Conservation (phyloP, 768 basidiomycete species). For the Baorangia bicolor region DNA sequence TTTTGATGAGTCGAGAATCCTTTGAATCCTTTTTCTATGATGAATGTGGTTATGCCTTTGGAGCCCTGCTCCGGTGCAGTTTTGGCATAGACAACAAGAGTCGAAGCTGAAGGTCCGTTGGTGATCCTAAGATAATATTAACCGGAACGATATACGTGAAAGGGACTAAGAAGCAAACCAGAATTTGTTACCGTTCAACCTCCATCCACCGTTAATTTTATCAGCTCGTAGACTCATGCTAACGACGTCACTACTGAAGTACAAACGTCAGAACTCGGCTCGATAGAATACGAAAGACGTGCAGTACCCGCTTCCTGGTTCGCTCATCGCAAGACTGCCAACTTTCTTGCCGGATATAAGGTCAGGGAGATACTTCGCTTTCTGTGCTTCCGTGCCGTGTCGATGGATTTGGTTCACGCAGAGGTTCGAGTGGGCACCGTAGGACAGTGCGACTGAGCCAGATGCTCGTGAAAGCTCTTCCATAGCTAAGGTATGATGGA, state of each 20-base stretch:
- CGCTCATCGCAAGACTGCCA: conserved; percentile 93
- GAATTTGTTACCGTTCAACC: conserved; percentile 88
- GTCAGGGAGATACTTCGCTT: conserved; percentile 75
- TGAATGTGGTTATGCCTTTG: conserved; percentile 90
- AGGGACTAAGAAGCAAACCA: conserved; percentile 50
- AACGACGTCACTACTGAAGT: conserved; percentile 75
- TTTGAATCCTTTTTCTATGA: conserved; percentile 76
- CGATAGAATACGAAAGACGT: not conserved
- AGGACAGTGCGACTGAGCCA: conserved; percentile 89
- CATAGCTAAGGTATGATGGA: conserved; percentile 91
- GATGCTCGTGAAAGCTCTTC: conserved; percentile 90
- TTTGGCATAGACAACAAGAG: conserved; percentile 91
- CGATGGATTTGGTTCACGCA: conserved; percentile 85
- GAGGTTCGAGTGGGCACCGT: conserved; percentile 90
- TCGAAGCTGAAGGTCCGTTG: conserved; percentile 89
- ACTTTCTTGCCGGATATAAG: conserved; percentile 79
- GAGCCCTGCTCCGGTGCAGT: conserved; percentile 73
- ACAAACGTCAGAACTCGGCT: not conserved
- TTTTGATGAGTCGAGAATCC: conserved; percentile 91
- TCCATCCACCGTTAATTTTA: conserved; percentile 73
- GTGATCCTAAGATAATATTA: conserved; percentile 69
- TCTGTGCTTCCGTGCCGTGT: conserved; percentile 82
- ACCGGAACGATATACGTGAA: not conserved
- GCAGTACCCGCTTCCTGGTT: conserved; percentile 70
- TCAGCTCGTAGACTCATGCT: conserved; percentile 87